Evolutionary conservation across 179 eudicot species (phyloP), one percentile per base, ranked within the genome.

Genomic region (Beta lomatogona): DNA sequence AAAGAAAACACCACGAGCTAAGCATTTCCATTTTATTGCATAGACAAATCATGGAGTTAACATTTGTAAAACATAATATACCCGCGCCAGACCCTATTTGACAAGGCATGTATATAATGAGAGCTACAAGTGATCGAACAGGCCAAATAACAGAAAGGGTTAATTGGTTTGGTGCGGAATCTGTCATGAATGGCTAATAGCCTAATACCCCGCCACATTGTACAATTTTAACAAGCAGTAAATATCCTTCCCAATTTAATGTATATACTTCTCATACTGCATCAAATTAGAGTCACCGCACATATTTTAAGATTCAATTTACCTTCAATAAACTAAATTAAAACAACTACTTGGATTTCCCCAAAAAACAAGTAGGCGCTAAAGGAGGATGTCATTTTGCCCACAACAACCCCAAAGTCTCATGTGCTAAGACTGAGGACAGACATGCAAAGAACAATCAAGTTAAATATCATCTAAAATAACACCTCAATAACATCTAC

Each of bases 1-100:
- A 15, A 77, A 77, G 60, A 76, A 48, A 76, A 63, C 18, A 45
- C 16, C 41, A 65, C 6, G 36, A 64, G 73, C 72, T n/a, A 66
- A 21, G 48, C 63, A 50, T 66, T 25, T 31, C 46, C 71, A 22
- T 6, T 21, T 28, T 66, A 28, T 13, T 45, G 9, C 73, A 70
- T 7, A 10, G 41, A 31, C 50, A 41, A 14, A 68, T 67, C 71
- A 67, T 64, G 68, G 68, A 64, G 71, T 31, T 41, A 68, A 68
- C 31, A 68, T 68, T 48, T 22, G 41, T 8, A 64, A 25, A 14
- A 67, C 18, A 15, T 13, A 25, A 9, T 41, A 22, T 65, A 65
- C 22, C 10, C 19, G 13, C 5, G 5, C 21, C 52, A 0, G 6
- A n/a, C 25, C 73, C 13, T 69, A 36, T 69, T 69, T 7, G 8